These are phyloP conservation scores for Westerdykella sp. DNA, from an alignment of 2,329 filamentous ascomycete species.

Conservation along the genomic window DNA sequence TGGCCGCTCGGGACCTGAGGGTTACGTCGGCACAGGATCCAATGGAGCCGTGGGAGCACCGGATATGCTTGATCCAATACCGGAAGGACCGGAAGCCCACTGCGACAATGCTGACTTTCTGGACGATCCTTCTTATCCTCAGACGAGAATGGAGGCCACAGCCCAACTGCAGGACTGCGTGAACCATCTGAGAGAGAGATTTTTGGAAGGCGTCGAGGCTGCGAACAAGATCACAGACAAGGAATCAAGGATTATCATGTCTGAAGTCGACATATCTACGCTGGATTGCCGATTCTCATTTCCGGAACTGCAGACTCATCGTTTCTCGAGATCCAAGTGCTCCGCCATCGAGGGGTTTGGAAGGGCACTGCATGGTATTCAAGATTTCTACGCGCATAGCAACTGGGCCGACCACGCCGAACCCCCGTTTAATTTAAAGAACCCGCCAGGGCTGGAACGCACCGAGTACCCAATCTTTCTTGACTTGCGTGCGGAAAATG, in stretches of 20 bases:
- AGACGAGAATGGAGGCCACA: slow-evolving; percentile 15
- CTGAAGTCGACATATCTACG: slow-evolving; percentile 14
- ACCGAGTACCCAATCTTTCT: slow-evolving; percentile 13
- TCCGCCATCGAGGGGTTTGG: slow-evolving; percentile 17
- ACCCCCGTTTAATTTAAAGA: slow-evolving; percentile 13
- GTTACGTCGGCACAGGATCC: slow-evolving; percentile 15
- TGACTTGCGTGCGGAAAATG: slow-evolving; percentile 19
- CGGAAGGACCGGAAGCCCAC: slow-evolving; percentile 21
- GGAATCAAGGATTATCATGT: slow-evolving; percentile 11
- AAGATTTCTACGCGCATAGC: slow-evolving; percentile 10
- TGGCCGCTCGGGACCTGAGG: slow-evolving; percentile 12
- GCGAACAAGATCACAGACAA: slow-evolving; percentile 17
- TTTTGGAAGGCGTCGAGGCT: slow-evolving; percentile 14
- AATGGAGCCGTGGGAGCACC: slow-evolving; percentile 22
- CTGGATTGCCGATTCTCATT: slow-evolving; percentile 18
- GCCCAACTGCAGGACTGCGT: slow-evolving; percentile 15
- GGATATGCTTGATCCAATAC: slow-evolving; percentile 18
- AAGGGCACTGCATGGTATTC: slow-evolving; percentile 14
- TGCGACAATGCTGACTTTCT: slow-evolving; percentile 24
- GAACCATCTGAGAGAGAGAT: slow-evolving; percentile 13
- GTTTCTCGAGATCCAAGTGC: slow-evolving; percentile 12
- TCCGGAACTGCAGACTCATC: slow-evolving; percentile 16
- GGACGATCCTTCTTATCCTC: slow-evolving; percentile 15
- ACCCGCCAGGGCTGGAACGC: slow-evolving; percentile 16
- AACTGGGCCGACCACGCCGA: slow-evolving; percentile 3